Evolutionary conservation across 495 filamentous ascomycete genomes (phyloP), one percentile per base, ranked within the genome.

Genomic region (Talaromyces ruber): DNA sequence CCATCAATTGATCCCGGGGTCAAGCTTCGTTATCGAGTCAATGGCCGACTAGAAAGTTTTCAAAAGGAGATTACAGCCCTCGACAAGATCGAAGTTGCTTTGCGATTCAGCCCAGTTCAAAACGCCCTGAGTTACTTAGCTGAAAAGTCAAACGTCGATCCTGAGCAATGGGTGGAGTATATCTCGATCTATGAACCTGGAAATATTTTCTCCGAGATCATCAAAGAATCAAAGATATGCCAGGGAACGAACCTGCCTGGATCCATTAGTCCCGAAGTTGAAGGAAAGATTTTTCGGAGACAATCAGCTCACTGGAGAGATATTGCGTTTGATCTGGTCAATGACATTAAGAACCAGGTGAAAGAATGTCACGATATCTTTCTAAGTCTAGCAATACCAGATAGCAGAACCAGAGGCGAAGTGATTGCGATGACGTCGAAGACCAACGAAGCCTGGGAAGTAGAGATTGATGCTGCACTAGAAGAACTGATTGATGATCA

Each of bases 191-290:
- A 7, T 55, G 4, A 16, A n/a, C 25, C 2, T 1, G 51, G 21
- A 9, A 56, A 34, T 34, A 21, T 56, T 21, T 56, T 21, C 34
- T 1, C 1, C 2, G 1, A 14, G 2, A 56, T 56, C 2, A 34
- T 34, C 21, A 16, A 21, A 30, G 54, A 57, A 22, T 57, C 54
- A n/a, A 57, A 12, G 4, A 6, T 57, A 18, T 30, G 28, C 22
- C 54, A 34, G 18, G 54, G 54, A 30, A 57, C 54, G 14, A 57
- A 57, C 29, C 54, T 57, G 16, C 54, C 54, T 30, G 54, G 54
- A 21, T 18, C 54, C 26, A 57, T 57, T 29, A 57, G 24, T 57
- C 54, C 54, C 12, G 54, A 57, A 21, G 29, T 57, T 6, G 54
- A 57, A 6, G 54, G 34, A 12, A 57, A 24, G 16, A 57, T 57